Evolutionary conservation across 345 rosid genomes (phyloP), one percentile per base, ranked within the genome.

Genomic region (Populus tremula): DNA sequence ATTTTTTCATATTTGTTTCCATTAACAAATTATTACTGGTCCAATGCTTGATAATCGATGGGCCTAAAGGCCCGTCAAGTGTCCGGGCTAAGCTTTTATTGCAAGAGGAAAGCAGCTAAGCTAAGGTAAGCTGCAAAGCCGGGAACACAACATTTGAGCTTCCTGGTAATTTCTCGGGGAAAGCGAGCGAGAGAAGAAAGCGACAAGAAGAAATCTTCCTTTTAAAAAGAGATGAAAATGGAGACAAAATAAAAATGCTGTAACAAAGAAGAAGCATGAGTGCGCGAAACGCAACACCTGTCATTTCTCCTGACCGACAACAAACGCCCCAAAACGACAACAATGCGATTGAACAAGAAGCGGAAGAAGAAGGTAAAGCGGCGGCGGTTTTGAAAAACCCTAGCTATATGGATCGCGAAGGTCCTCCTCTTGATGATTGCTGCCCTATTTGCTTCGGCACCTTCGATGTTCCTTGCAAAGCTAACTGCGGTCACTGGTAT

Each of bases 401-500:
- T 77, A 71, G 65, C 38, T 38, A 38, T 20, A 12, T 5, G 17
- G 49, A 25, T 33, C 29, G 36, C 31, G 63, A 17, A 7, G 82
- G 76, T 47, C 96, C 97, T 81, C 96, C 97, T 1, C 85, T 80
- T 6, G 98, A 92, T 62, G 98, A 94, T 79, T 82, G 90, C 63
- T 92, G 97, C 70, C 95, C 97, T 23, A 91, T 94, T 80, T 94
- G 94, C 79, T 93, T 91, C 76, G 87, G 91, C 29, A 74, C 88
- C 67, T 94, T 88, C 81, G 71, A 84, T 65, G 78, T 94, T 79
- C 90, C 97, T 33, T 92, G 97, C 84, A 86, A 84, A 67, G 85
- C 96, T 64, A 85, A 82, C 77, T 94, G 98, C 81, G 91, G 96
- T 63, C 98, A 94, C 85, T 94, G 98, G 98, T 94, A 83, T 84